These are phyloP conservation scores for Handroanthus guayacan DNA, from an alignment of 257 asterid genomes.

Conservation along the genomic window DNA sequence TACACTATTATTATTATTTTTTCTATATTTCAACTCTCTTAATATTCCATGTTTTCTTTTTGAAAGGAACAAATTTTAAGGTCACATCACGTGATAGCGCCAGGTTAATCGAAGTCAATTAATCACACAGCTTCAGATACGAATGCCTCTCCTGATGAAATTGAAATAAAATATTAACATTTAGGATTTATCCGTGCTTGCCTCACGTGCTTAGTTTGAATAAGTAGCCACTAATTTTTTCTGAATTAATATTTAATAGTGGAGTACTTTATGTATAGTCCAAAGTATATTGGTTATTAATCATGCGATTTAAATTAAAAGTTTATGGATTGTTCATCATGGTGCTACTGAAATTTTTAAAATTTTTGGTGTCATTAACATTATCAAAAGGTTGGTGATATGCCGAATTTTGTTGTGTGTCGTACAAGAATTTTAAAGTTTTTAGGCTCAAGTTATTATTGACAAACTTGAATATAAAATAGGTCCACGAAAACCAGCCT, in stretches of 20 bases:
- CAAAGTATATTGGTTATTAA: background rate
- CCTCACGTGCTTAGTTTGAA: constrained; percentile 54
- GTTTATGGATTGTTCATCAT: background rate
- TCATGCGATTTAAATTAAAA: background rate
- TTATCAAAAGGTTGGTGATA: no score
- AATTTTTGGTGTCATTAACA: no score
- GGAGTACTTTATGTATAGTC: background rate
- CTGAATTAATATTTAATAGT: background rate
- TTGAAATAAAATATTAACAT: background rate
- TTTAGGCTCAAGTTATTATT: no score
- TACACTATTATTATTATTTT: background rate
- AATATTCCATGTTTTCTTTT: background rate
- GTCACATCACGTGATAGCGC: constrained; percentile 35
- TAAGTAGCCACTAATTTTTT: constrained; percentile 22
- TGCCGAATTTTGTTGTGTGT: no score
- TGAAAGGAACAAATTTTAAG: constrained; percentile 33
- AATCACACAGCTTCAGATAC: constrained; percentile 34
- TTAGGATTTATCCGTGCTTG: constrained; percentile 41
- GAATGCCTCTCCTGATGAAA: background rate
- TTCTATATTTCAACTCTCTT: background rate
- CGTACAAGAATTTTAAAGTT: no score
- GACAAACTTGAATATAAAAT: no score
- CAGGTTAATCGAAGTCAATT: constrained; percentile 40
- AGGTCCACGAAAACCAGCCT: no score
- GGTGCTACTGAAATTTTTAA: background rate